Evolutionary conservation across 2,329 filamentous ascomycete genomes (phyloP).

Genomic region (Aureobasidium pullulans): DNA sequence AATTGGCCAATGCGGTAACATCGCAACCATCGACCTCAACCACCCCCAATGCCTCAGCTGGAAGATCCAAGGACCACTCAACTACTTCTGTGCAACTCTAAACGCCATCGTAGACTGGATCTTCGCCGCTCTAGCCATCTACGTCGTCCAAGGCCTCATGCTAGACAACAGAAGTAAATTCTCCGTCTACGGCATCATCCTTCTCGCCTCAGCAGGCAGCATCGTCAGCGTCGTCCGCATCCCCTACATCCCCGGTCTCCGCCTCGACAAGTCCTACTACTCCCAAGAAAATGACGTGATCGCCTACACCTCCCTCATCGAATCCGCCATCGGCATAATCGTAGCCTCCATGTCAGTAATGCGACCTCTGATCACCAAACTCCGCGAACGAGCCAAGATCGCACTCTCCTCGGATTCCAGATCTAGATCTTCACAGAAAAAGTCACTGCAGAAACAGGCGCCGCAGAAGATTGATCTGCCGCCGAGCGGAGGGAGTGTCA

Average conservation of each 20-base stretch:
- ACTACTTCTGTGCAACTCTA: conserved; percentile 12
- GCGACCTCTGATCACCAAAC: neutral
- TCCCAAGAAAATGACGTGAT: conserved; percentile 8
- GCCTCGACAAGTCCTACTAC: conserved; percentile 7
- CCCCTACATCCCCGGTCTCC: conserved; percentile 12
- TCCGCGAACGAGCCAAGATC: neutral
- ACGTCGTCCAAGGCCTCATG: conserved; percentile 2
- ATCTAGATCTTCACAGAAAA: neutral
- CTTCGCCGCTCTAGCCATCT: conserved; percentile 10
- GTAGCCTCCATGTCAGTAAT: conserved; percentile 11
- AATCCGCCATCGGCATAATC: conserved; percentile 15
- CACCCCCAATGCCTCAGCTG: conserved; percentile 9
- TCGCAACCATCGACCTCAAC: conserved; percentile 3
- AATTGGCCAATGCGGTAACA: conserved; percentile 14
- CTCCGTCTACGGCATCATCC: conserved; percentile 10
- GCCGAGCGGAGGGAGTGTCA: neutral
- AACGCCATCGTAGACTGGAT: conserved; percentile 16
- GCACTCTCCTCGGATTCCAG: neutral
- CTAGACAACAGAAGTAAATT: neutral
- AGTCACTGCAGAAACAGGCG: neutral
- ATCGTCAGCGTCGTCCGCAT: conserved; percentile 13
- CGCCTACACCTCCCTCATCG: conserved; percentile 11
- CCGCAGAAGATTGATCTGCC: neutral
- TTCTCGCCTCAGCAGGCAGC: conserved; percentile 7
- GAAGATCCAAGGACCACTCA: conserved; percentile 10